Percentiles rank a stretch among this genome's conserved stretches.
Evolutionary conservation across 371 early-diverging fungal genomes (phyloP).

Genomic region (Lichtheimia ramosa): DNA sequence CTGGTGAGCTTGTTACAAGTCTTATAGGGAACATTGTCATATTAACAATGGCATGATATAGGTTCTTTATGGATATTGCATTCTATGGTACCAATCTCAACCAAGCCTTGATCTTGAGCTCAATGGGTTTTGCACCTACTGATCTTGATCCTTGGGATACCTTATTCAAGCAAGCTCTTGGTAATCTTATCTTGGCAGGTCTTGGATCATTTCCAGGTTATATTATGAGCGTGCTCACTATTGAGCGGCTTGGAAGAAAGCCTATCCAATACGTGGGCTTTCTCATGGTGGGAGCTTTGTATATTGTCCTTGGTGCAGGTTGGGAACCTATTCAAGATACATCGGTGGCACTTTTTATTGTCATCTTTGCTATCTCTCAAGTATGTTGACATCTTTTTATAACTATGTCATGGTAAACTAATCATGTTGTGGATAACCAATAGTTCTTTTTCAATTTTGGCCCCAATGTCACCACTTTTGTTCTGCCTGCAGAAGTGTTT

Average conservation of each 20-base stretch:
- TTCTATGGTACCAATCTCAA: constrained; percentile 60
- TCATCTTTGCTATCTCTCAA: constrained; percentile 47
- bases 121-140: constrained; percentile 43
- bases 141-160: constrained; percentile 29
- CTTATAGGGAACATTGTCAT: background rate
- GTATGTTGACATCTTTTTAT: constrained; percentile 10
- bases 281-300: constrained; percentile 61
- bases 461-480: constrained; percentile 50
- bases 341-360: constrained; percentile 42
- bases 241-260: constrained; percentile 76
- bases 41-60: background rate
- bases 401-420: background rate
- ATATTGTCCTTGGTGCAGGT: constrained; percentile 63
- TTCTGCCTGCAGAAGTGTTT: constrained; percentile 47
- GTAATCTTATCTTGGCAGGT: constrained; percentile 59
- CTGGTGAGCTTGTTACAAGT: constrained; percentile 3
- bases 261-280: constrained; percentile 79
- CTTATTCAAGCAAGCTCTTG: constrained; percentile 43
- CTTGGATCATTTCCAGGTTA: constrained; percentile 58
- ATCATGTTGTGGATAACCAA: background rate
- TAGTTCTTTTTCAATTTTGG: constrained; percentile 74
- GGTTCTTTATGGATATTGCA: constrained; percentile 27
- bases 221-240: constrained; percentile 63
- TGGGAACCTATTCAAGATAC: constrained; percentile 32
- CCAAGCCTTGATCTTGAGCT: constrained; percentile 42